Percentiles rank a stretch among this genome's conserved stretches.
phyloP scores from a whole-genome alignment of 352 stramenopile genomes.

The Phytophthora rubi region DNA sequence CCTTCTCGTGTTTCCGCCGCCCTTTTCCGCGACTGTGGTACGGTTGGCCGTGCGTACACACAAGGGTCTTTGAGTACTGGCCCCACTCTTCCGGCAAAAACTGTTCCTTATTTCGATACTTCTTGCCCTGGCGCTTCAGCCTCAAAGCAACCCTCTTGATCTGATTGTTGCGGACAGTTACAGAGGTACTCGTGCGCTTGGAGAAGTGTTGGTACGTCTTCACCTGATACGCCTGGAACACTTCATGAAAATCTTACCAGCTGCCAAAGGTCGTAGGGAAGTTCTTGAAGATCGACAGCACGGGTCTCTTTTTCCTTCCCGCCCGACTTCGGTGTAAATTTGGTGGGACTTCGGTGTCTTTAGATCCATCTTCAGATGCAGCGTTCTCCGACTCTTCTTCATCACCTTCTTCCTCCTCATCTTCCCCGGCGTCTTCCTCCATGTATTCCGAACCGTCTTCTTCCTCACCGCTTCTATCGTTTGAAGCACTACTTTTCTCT shows the following conservation, averaged over 20 bases:
- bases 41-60: background rate
- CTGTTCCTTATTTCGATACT: background rate
- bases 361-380: background rate
- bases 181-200: conserved; percentile 6
- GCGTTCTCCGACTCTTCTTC: background rate
- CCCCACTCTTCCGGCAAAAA: background rate
- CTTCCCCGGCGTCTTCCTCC: background rate
- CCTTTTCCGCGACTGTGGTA: background rate
- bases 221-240: conserved; percentile 4
- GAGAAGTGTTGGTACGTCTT: conserved; percentile 22
- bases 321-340: background rate
- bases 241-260: conserved; percentile 10
- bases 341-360: background rate
- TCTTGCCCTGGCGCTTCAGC: background rate
- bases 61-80: background rate
- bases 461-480: too few species aligned
- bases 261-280: background rate
- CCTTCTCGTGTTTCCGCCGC: background rate
- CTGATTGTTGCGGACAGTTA: conserved; percentile 4
- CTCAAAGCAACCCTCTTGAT: background rate
- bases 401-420: background rate
- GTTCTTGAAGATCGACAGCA: background rate
- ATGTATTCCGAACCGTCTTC: too few species aligned
- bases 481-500: too few species aligned
- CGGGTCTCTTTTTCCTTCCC: background rate